phyloP scores from a whole-genome alignment of 2,329 filamentous ascomycete genomes.

The Thelonectria rubi region DNA sequence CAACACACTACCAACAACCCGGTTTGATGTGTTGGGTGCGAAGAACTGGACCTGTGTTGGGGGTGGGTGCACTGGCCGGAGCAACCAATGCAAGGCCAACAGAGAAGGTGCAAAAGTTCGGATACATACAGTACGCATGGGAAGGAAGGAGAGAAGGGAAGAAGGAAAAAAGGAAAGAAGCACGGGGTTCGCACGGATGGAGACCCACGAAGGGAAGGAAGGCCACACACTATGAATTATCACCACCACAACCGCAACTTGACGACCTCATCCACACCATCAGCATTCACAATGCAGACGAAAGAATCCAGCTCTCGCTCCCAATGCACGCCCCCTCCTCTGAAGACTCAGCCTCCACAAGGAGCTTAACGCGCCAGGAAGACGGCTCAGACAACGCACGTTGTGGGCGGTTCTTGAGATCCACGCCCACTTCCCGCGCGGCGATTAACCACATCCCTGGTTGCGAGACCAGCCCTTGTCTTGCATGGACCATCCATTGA shows the following conservation, averaged over 20 bases:
- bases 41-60: neutral
- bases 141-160: slow-evolving; percentile 3
- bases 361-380: slow-evolving; percentile 22
- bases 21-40: neutral
- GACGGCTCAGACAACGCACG: slow-evolving; percentile 22
- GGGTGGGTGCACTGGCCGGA: neutral
- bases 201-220: neutral
- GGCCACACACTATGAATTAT: neutral
- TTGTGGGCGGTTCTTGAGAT: slow-evolving; percentile 34
- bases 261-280: neutral
- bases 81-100: neutral
- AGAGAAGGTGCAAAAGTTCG: slow-evolving; percentile 6
- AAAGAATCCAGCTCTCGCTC: slow-evolving; percentile 1
- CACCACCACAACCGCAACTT: neutral
- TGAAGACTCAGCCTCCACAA: slow-evolving; percentile 4
- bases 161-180: slow-evolving; percentile 2
- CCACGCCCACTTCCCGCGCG: slow-evolving; percentile 40
- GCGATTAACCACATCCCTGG: slow-evolving; percentile 34
- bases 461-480: slow-evolving; percentile 13
- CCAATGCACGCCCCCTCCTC: slow-evolving; percentile 13
- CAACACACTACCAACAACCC: neutral
- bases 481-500: slow-evolving; percentile 8
- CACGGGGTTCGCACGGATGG: neutral
- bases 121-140: too few relatives aligned
- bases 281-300: neutral